A percentile compares a stretch with the other conserved stretches of the same genome.
Conservation (phyloP, 495 filamentous ascomycete species). For the Penicillium antarcticum region DNA sequence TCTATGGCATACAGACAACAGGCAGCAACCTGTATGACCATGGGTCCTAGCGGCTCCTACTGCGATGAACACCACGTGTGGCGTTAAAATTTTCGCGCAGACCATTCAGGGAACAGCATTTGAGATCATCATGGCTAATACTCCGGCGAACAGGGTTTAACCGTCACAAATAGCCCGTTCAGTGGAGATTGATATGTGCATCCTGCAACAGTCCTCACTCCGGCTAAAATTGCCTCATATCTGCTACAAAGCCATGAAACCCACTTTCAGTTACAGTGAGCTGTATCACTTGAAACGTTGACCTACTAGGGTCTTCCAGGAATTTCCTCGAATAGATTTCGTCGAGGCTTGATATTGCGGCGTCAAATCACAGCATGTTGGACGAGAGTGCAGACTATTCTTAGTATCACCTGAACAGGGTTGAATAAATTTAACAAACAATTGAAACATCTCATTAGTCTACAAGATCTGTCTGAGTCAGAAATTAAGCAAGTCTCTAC, state of each 20-base stretch:
- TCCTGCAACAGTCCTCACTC: background rate
- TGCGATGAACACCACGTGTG: background rate
- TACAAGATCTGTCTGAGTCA: too few species aligned
- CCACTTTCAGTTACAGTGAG: background rate
- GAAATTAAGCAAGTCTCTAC: background rate
- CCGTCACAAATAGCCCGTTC: background rate
- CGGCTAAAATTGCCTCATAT: background rate
- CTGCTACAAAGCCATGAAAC: background rate
- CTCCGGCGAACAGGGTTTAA: too few species aligned
- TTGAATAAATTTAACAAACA: too few species aligned
- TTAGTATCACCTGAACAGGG: too few species aligned
- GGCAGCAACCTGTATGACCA: background rate
- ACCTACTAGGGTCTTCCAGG: background rate
- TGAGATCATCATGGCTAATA: background rate
- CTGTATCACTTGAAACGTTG: background rate
- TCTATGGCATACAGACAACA: background rate
- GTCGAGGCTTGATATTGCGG: background rate
- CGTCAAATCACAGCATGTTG: too few species aligned
- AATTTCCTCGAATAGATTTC: background rate
- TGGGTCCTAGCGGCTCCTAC: background rate
- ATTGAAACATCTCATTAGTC: too few species aligned
- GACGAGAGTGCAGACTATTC: too few species aligned
- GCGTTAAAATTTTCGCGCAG: background rate
- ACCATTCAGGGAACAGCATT: background rate
- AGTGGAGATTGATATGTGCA: background rate